phyloP scores from a whole-genome alignment of 306 rosid genomes.

The Cucumis sativus region Cucumber_9930_V3 NC_026655.2:3962501-3963000 shows the following conservation, averaged over 20 bases:
- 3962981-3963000: background rate
- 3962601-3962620: background rate
- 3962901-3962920: background rate
- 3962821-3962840: background rate
- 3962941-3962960: slow-evolving; percentile 7
- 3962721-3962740: background rate
- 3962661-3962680: background rate
- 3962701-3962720: background rate
- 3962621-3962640: background rate
- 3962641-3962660: background rate
- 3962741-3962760: background rate
- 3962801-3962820: background rate
- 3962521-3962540: background rate
- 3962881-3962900: background rate
- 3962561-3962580: background rate
- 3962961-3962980: background rate
- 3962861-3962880: background rate
- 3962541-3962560: background rate
- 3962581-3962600: background rate
- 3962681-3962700: background rate
- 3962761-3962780: background rate
- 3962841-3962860: background rate
- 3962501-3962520: background rate
- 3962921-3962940: slow-evolving; percentile 4
- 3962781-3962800: background rate